Percentiles rank a stretch among this genome's conserved stretches.
Evolutionary conservation across 805 yeast species (phyloP).

Genomic region (Kurtzmaniella cleridarum): DNA sequence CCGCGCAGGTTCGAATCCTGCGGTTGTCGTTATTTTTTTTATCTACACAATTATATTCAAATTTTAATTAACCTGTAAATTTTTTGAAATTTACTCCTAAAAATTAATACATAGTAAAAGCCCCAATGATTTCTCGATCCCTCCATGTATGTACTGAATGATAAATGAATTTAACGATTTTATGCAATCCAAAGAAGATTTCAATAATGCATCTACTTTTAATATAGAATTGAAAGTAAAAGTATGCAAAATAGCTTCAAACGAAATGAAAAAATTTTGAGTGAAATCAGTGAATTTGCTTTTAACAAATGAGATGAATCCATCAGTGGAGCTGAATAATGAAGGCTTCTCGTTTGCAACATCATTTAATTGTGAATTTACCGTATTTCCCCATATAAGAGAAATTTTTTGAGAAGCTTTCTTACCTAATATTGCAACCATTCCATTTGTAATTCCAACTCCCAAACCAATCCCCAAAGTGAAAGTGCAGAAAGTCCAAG

Average conservation of each 20-base stretch:
- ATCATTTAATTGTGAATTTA: background rate
- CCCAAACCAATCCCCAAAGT: slow-evolving; percentile 36
- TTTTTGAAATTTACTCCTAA: background rate
- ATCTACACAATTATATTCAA: background rate
- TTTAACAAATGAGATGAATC: slow-evolving; percentile 4
- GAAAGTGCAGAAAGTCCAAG: slow-evolving; percentile 28
- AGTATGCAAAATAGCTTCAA: slow-evolving; percentile 3
- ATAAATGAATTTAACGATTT: slow-evolving; percentile 6
- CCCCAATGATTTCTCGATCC: slow-evolving; percentile 18
- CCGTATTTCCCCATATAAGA: background rate
- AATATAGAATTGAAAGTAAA: background rate
- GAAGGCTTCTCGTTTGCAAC: too few species aligned
- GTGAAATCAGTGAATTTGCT: slow-evolving; percentile 2
- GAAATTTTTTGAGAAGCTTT: background rate
- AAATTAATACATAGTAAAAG: slow-evolving; percentile 5
- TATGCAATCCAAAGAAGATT: slow-evolving; percentile 2
- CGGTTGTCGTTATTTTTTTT: slow-evolving; percentile 26
- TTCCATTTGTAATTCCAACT: slow-evolving; percentile 19
- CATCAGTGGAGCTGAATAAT: background rate
- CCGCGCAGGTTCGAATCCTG: slow-evolving; percentile 65
- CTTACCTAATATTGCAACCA: slow-evolving; percentile 14
- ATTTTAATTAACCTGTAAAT: background rate
- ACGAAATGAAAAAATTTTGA: slow-evolving; percentile 2
- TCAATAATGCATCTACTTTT: background rate
- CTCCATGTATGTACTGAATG: slow-evolving; percentile 17